These are phyloP conservation scores for Triangularia verruculosa DNA, from an alignment of 2,329 filamentous ascomycete species.

Conservation along the genomic window DNA sequence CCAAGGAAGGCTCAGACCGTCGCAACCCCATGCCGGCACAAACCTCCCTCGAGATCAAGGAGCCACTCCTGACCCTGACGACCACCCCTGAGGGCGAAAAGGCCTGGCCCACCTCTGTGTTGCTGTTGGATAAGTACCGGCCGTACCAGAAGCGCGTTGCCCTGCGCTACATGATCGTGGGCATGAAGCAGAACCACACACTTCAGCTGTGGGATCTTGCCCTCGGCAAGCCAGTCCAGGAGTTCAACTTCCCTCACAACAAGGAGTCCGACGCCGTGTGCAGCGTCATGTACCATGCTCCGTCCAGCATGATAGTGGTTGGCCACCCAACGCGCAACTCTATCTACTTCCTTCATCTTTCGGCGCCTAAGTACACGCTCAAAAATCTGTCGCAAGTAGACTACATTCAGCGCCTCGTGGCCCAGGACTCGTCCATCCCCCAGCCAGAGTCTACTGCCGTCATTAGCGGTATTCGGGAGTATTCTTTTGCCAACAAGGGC, in stretches of 20 bases:
- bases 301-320: conserved; percentile 88
- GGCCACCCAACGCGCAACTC: conserved; percentile 97
- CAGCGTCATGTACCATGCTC: conserved; percentile 90
- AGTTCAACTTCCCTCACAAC: conserved; percentile 92
- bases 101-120: conserved; percentile 92
- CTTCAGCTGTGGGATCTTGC: conserved; percentile 98
- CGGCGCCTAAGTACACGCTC: conserved; percentile 87
- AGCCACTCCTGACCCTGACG: conserved; percentile 80
- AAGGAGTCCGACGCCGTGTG: conserved; percentile 98
- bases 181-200: conserved; percentile 98
- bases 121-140: conserved; percentile 93
- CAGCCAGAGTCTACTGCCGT: conserved; percentile 93
- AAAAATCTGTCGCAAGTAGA: conserved; percentile 80
- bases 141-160: conserved; percentile 89
- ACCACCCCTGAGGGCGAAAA: conserved; percentile 88
- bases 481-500: conserved; percentile 84
- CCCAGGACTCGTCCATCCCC: conserved; percentile 69
- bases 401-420: conserved; percentile 75
- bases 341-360: conserved; percentile 94
- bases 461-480: conserved; percentile 94
- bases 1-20: conserved; percentile 49
- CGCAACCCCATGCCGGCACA: conserved; percentile 52
- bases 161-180: conserved; percentile 91
- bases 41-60: conserved; percentile 71
- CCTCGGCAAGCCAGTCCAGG: conserved; percentile 91